phyloP scores from a whole-genome alignment of 805 yeast genomes.

The Candida parachauliodes region DNA sequence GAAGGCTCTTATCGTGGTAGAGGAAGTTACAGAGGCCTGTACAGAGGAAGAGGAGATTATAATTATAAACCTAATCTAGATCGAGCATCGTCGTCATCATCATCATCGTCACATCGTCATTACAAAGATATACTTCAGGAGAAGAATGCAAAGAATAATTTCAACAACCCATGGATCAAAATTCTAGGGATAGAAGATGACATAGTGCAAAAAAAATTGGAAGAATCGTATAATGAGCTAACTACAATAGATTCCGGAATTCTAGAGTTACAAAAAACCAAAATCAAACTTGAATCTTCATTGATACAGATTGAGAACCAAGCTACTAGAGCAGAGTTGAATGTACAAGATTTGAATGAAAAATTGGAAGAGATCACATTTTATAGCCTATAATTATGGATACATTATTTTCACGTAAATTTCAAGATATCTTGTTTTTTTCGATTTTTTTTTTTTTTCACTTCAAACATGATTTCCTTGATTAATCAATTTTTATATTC shows the following conservation, averaged over 20 bases:
- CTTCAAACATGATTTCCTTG: background rate
- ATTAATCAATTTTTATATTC: constrained; percentile 11
- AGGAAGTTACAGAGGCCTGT: constrained; percentile 8
- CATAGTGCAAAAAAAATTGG: constrained; percentile 20
- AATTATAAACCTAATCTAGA: constrained; percentile 5
- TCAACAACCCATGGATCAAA: constrained; percentile 32
- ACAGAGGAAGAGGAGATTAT: constrained; percentile 11
- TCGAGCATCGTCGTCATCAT: background rate
- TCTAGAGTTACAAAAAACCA: constrained; percentile 21
- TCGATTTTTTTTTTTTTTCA: constrained; percentile 4
- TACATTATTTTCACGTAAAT: too few species aligned
- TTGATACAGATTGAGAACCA: constrained; percentile 20
- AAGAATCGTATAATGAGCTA: constrained; percentile 23
- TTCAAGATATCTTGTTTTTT: background rate
- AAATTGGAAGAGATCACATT: constrained; percentile 49
- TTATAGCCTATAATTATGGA: constrained; percentile 19
- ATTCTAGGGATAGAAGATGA: constrained; percentile 26
- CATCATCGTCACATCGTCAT: constrained; percentile 5
- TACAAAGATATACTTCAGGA: constrained; percentile 7
- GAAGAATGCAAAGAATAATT: constrained; percentile 8
- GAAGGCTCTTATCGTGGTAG: constrained; percentile 1
- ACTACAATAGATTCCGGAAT: constrained; percentile 22
- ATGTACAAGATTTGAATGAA: constrained; percentile 40
- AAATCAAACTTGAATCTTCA: constrained; percentile 17
- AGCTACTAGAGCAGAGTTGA: constrained; percentile 29